Percentiles rank a stretch among this genome's conserved stretches.
These are phyloP conservation scores for Zanthoxylum bungeanum DNA, from an alignment of 345 rosid species.

Conservation along the genomic window DNA sequence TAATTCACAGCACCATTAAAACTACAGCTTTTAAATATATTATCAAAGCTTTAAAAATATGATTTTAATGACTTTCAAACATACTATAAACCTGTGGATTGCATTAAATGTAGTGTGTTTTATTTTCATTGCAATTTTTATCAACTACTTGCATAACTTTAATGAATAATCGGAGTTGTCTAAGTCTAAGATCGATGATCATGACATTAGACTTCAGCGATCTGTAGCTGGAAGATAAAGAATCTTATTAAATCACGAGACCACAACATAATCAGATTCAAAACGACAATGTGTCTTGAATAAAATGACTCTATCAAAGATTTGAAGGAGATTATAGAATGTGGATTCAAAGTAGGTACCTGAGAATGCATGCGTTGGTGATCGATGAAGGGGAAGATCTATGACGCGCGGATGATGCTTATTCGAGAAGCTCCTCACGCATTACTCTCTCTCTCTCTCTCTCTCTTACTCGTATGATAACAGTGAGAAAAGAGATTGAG, in stretches of 20 bases:
- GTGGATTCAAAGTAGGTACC: neutral
- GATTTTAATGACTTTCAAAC: no score
- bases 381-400: conserved; percentile 22
- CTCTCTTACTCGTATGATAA: no score
- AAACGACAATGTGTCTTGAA: neutral
- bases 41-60: no score
- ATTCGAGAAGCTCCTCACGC: conserved; percentile 11
- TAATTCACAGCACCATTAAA: no score
- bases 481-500: conserved; percentile 2
- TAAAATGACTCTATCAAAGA: neutral
- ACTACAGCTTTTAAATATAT: no score
- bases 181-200: neutral
- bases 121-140: no score
- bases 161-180: no score
- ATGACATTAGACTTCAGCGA: neutral
- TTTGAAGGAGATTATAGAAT: neutral
- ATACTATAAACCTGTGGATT: no score
- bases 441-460: conserved; percentile 14
- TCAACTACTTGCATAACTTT: no score
- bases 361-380: conserved; percentile 6
- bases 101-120: no score
- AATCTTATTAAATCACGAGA: neutral
- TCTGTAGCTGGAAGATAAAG: neutral
- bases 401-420: conserved; percentile 19
- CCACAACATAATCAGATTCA: neutral